These are phyloP conservation scores for Bolboschoenus planiculmis DNA, from an alignment of 176 grass and related monocot genomes.

Conservation along the genomic window DNA sequence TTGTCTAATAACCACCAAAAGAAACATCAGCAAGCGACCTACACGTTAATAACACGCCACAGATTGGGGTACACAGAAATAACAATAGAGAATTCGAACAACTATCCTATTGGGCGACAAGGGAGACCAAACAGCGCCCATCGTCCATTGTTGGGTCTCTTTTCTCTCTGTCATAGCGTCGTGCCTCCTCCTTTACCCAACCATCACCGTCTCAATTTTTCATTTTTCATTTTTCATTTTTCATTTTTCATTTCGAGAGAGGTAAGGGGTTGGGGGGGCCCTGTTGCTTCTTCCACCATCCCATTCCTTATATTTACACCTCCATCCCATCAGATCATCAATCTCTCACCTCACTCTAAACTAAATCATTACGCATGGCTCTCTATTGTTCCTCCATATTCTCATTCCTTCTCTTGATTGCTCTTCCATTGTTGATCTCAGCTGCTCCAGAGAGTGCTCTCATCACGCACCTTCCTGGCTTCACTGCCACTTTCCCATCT, in stretches of 20 bases:
- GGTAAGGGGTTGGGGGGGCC: neutral
- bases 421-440: neutral
- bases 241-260: neutral
- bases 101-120: neutral
- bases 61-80: neutral
- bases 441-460: constrained; percentile 24
- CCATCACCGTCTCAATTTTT: neutral
- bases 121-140: neutral
- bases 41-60: neutral
- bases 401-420: neutral
- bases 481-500: constrained; percentile 32
- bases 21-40: no score
- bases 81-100: neutral
- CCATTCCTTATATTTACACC: neutral
- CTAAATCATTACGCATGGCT: constrained; percentile 10
- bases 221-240: no score
- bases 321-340: neutral
- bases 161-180: neutral
- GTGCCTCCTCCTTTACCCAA: constrained; percentile 13
- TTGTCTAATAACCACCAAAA: no score
- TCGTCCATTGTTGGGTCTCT: neutral
- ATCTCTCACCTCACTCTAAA: neutral
- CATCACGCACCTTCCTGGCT: constrained; percentile 33
- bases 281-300: neutral
- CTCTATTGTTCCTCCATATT: neutral